Evolutionary conservation across 2,329 filamentous ascomycete genomes (phyloP), one percentile per base, ranked within the genome.

Genomic region (Colletotrichum sp.): DNA sequence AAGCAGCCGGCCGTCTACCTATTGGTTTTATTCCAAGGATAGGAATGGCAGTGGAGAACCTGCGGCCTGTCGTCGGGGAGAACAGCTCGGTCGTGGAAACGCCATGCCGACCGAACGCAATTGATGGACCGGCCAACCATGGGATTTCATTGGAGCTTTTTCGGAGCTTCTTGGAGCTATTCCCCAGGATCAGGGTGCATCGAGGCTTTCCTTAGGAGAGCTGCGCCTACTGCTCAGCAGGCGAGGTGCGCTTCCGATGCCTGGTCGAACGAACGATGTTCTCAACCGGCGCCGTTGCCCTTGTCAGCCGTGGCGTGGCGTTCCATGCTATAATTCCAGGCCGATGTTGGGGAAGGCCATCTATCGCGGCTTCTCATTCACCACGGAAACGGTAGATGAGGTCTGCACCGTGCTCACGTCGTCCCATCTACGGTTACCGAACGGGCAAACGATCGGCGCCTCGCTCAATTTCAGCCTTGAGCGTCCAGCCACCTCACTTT

Each of bases 361-460:
- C 59, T 34, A 49, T 36, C 19, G 9, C 57, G 61, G 39, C 32
- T 72, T 64, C 8, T 34, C 19, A 13, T 25, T 75, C 71, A 77
- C 75, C 71, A 71, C 61, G 62, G 75, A 75, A 75, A 77, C 75
- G 49, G 71, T 44, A 75, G 29, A 71, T 71, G 71, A 75, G 61
- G 16, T 62, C 61, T 71, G 62, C 52, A 27, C 49, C 32, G 67
- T 67, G 71, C 61, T 75, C 32, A 32, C 44, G 25, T 52, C 30
- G 36, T 52, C 52, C 71, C 71, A 71, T 63, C 25, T 57, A 34
- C 30, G 15, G 44, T 30, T 39, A 29, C 57, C 55, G 32, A 71
- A 57, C 55, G 34, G 36, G 44, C 55, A 44, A 39, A 30, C 55
- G 73, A 68, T 73, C 64, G 63, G 55, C 57, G 69, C 55, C 63